These are phyloP conservation scores for Lentinula novae-zelandiae DNA, from an alignment of 1,284 basidiomycete genomes.

Conservation along the genomic window DNA sequence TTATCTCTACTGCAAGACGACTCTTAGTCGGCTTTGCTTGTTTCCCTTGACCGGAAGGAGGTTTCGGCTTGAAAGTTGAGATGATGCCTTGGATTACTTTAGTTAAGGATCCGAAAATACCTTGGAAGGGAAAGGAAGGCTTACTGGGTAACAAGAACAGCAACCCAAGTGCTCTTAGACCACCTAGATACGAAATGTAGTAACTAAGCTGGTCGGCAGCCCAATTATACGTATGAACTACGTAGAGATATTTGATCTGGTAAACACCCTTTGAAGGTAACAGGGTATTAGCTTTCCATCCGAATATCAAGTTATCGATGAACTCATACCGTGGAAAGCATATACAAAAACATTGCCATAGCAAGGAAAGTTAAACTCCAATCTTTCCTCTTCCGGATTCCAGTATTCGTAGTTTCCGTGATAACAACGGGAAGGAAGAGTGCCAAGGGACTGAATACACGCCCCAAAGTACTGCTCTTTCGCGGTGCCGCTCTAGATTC, in stretches of 20 bases:
- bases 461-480: slow-evolving; percentile 21
- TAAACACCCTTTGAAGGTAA: slow-evolving; percentile 38
- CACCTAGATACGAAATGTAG: slow-evolving; percentile 49
- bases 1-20: slow-evolving; percentile 58
- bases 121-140: slow-evolving; percentile 15
- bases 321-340: slow-evolving; percentile 43
- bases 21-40: slow-evolving; percentile 44
- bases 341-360: slow-evolving; percentile 39
- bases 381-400: slow-evolving; percentile 31
- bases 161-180: slow-evolving; percentile 42
- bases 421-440: slow-evolving; percentile 51
- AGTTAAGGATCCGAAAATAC: background rate
- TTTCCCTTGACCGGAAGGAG: slow-evolving; percentile 24
- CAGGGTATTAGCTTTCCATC: background rate
- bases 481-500: slow-evolving; percentile 11
- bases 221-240: slow-evolving; percentile 50
- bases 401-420: slow-evolving; percentile 23
- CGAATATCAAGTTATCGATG: background rate
- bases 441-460: slow-evolving; percentile 45
- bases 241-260: slow-evolving; percentile 49
- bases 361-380: slow-evolving; percentile 49
- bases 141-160: slow-evolving; percentile 46
- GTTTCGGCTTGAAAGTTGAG: slow-evolving; percentile 40
- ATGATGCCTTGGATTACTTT: slow-evolving; percentile 32
- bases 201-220: slow-evolving; percentile 40